These are phyloP conservation scores for Colletotrichum lini DNA, from an alignment of 2,329 filamentous ascomycete genomes.

Conservation along the genomic window DNA sequence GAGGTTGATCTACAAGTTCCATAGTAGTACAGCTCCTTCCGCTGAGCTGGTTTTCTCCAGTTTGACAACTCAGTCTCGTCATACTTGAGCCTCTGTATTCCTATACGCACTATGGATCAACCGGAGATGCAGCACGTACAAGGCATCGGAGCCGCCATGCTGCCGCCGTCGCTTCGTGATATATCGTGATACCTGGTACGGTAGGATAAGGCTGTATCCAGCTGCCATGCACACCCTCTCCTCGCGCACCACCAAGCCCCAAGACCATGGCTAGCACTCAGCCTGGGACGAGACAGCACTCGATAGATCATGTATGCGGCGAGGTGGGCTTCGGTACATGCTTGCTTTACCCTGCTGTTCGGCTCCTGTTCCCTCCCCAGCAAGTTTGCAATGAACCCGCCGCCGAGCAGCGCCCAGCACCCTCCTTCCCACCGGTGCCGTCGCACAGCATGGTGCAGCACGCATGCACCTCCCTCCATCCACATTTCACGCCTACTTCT, in stretches of 20 bases:
- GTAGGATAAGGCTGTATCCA: neutral
- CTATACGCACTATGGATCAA: neutral
- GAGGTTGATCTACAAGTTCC: neutral
- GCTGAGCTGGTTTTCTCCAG: neutral
- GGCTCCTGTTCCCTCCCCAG: too few species aligned
- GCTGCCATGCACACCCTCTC: neutral
- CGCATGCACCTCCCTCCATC: conserved; percentile 5
- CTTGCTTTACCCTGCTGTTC: neutral
- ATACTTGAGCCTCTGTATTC: neutral
- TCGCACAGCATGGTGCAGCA: conserved; percentile 28
- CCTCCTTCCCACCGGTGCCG: conserved; percentile 17
- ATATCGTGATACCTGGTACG: neutral
- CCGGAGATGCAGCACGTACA: neutral
- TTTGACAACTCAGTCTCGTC: neutral
- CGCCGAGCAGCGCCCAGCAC: conserved; percentile 1
- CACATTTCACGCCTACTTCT: neutral
- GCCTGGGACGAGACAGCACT: neutral
- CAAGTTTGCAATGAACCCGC: neutral
- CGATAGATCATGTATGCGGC: neutral
- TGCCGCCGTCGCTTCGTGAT: neutral
- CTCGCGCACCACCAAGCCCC: neutral
- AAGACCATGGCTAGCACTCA: neutral
- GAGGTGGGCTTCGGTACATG: neutral
- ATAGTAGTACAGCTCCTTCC: neutral
- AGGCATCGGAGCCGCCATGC: neutral